Percentiles rank a stretch among this genome's conserved stretches.
Conservation (phyloP, 2,329 filamentous ascomycete species). For the Colletotrichum sp. region DNA sequence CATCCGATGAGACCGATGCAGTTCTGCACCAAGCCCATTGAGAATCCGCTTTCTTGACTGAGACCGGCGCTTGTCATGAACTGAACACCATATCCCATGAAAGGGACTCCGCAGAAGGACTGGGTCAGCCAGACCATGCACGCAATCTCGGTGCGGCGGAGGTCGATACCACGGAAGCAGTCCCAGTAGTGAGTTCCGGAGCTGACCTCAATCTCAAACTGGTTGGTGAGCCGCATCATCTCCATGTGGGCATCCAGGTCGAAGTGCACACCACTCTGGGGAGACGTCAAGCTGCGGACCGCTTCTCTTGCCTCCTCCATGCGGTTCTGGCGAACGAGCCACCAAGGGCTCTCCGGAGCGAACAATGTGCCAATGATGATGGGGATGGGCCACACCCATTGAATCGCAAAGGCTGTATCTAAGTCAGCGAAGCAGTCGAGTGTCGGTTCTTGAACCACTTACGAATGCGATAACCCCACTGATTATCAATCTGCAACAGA, state of each 20-base stretch:
- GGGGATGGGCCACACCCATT: conserved; percentile 24
- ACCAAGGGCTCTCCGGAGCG: conserved; percentile 29
- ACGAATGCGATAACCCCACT: conserved; percentile 50
- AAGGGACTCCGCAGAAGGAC: conserved; percentile 27
- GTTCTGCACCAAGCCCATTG: conserved; percentile 43
- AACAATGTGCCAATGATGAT: conserved; percentile 22
- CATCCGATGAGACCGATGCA: conserved; percentile 47
- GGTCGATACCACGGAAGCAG: conserved; percentile 26
- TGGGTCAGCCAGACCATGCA: conserved; percentile 31
- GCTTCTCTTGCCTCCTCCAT: conserved; percentile 24
- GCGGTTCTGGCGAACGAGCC: conserved; percentile 26
- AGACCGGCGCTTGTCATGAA: conserved; percentile 29
- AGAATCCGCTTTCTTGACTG: conserved; percentile 31
- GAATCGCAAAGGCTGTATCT: conserved; percentile 33
- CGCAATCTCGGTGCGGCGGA: conserved; percentile 31
- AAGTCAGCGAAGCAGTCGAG: not conserved
- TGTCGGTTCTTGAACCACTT: not conserved
- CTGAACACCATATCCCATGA: conserved; percentile 19
- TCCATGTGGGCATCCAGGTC: conserved; percentile 25
- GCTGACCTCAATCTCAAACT: conserved; percentile 31
- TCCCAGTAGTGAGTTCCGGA: conserved; percentile 23
- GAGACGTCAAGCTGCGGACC: not conserved
- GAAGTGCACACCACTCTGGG: conserved; percentile 25
- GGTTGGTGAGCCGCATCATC: conserved; percentile 32
- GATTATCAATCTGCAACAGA: conserved; percentile 28